These are phyloP conservation scores for Aspergillus sclerotiicarbonarius DNA, from an alignment of 495 filamentous ascomycete genomes.

Conservation along the genomic window DNA sequence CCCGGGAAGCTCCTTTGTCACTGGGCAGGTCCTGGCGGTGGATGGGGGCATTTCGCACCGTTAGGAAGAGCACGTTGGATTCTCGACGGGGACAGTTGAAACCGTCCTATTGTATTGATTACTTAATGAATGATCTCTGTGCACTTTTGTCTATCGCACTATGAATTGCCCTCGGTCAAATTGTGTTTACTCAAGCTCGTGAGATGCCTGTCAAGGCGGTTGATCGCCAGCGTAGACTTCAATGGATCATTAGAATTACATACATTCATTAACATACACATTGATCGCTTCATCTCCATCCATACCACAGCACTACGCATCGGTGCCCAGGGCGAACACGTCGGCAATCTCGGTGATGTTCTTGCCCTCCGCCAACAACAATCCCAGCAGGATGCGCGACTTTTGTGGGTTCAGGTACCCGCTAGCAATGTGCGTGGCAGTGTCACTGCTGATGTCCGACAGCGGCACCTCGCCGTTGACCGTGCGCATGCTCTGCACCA, in stretches of 20 bases:
- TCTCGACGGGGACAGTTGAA: too few species aligned
- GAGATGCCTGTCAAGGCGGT: too few species aligned
- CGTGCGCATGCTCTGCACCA: conserved; percentile 28
- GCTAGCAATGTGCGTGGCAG: conserved; percentile 32
- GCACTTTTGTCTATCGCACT: too few species aligned
- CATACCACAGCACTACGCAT: background rate
- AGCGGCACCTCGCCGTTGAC: conserved; percentile 35
- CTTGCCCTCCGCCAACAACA: conserved; percentile 28
- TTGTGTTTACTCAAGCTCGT: too few species aligned
- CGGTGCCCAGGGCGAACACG: conserved; percentile 18
- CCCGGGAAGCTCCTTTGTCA: too few species aligned
- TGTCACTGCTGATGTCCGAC: conserved; percentile 24
- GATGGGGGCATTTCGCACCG: too few species aligned
- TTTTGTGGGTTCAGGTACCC: conserved; percentile 33
- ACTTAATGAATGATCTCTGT: too few species aligned
- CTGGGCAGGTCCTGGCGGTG: too few species aligned
- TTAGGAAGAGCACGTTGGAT: too few species aligned
- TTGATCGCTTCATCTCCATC: background rate
- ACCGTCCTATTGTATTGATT: too few species aligned
- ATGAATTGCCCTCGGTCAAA: too few species aligned
- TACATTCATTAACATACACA: background rate
- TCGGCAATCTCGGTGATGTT: conserved; percentile 23
- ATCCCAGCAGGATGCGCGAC: conserved; percentile 27
- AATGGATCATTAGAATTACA: background rate
- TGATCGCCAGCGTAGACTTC: too few species aligned